Evolutionary conservation across 75 land plant species (phyloP), one percentile per base, ranked within the genome.

Genomic region (Azolla pinnata): DNA sequence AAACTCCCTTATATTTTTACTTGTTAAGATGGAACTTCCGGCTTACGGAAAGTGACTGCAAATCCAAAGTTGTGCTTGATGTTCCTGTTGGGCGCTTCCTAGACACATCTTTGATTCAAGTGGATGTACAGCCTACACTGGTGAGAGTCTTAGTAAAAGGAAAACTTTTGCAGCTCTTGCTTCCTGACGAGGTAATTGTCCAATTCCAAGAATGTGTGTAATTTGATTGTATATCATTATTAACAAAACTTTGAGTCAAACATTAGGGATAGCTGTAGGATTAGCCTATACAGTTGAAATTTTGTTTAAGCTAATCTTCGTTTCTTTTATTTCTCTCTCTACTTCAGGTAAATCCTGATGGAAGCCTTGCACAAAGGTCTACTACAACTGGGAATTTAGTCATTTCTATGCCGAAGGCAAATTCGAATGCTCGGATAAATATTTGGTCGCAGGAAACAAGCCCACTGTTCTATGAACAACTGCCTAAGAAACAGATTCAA

Each of bases 71-170:
- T 1, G 12, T 73, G 20, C 47, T 66, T 2, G 70, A 66, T 59
- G 65, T 73, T 14, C 44, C 65, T 32, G 64, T 67, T 9, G 70
- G 71, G 14, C 51, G 55, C n/a, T 73, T 54, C 64, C 54, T 73
- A 46, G 75, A 73, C 38, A 73, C 70, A 50, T 73, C 75, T 2
- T 50, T 65, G 10, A 61, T 73, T 33, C 70, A 73, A 26, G 44
- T 73, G 19, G 75, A 73, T 47, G 64, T 73, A n/a, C 75, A 73
- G 17, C 75, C 75, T 10, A 34, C 30, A 31, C 49, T 35, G 44
- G 35, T 73, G 29, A 62, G 75, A 21, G 44, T 73, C 21, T 18
- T 73, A 20, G 35, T 67, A 44, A 73, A 73, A 53, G 75, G 75
- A 4, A 73, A 73, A 28, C 65, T 73, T 44, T 54, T 73, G 28